Conservation (phyloP, 257 asterid species). For the Nicotiana knightiana region DNA sequence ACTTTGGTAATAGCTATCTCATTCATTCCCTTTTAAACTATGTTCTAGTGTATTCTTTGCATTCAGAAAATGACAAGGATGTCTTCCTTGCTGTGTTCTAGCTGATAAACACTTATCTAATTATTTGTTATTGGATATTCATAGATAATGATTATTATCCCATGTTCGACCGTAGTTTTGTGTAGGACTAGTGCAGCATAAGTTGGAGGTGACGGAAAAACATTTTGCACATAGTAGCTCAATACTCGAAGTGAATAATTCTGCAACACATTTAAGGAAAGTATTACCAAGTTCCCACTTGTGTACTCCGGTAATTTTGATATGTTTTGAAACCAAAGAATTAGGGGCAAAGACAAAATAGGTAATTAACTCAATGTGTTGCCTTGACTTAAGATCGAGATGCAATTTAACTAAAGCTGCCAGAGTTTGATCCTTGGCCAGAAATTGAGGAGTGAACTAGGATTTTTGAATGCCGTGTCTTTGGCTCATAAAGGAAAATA, state of each 20-base stretch:
- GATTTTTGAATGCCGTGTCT: neutral
- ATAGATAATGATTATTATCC: neutral
- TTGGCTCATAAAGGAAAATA: neutral
- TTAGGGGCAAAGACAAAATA: neutral
- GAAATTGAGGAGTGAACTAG: neutral
- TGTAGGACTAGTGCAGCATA: neutral
- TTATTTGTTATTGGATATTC: neutral
- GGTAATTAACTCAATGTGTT: neutral
- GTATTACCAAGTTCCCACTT: neutral
- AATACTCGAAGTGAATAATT: neutral
- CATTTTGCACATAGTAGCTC: neutral
- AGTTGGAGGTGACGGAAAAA: neutral
- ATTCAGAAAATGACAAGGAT: neutral
- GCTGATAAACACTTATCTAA: neutral
- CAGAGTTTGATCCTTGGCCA: neutral
- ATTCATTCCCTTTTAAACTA: neutral
- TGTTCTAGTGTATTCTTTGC: neutral
- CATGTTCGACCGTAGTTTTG: neutral
- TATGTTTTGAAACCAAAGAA: neutral
- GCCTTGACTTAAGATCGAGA: neutral
- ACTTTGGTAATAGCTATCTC: conserved; percentile 53
- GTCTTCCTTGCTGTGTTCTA: neutral
- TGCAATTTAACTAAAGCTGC: neutral
- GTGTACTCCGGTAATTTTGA: neutral
- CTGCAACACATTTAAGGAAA: neutral